Base-by-base conservation (phyloP, 768 basidiomycete genomes). In the Cubamyces lactineus region DNA sequence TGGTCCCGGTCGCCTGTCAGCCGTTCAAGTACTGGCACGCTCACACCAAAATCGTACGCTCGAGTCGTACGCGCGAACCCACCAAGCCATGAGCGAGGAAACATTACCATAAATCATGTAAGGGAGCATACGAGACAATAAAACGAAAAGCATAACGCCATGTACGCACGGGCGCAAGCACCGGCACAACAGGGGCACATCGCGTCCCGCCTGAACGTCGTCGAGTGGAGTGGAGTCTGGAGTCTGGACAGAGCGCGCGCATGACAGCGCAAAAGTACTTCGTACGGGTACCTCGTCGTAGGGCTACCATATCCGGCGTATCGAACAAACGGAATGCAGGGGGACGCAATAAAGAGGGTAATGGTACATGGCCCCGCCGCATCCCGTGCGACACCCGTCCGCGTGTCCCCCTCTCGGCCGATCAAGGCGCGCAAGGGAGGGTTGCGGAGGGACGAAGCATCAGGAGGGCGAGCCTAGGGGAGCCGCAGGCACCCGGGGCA, bases 311-410 rank as follows among this genome's bases (percentile, higher is more conserved):
- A 47, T 57, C 56, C 50, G 53, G 34, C 56, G 53, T 50, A 48
- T 57, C 55, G 43, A 46, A 57, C 54, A 62, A 38, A 41, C 28
- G 54, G 34, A 38, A 23, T 38, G n/a, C 42, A 39, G 49, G n/a
- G 42, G 55, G 46, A 49, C 54, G 58, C 58, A 52, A 64, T 57
- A 60, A 64, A 59, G 59, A 60, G 59, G 54, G 55, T 64, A 59
- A 51, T 64, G 34, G 49, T 64, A 64, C 63, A 64, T 8, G 43
- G 63, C 58, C 58, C 53, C 49, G 48, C 54, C 58, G 50, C 53
- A 58, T 19, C 63, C 48, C 46, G 57, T 48, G 47, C 62, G 53
- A 41, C 53, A 34, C 38, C 17, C 60, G 21, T 16, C 21, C 47
- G 41, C 16, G 21, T 40, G 40, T 47, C 21, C 40, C 24, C 34